A percentile compares a stretch with the other conserved stretches of the same genome.
These are phyloP conservation scores for Trametes cinnabarina DNA, from an alignment of 768 basidiomycete species.

Conservation along the genomic window DNA sequence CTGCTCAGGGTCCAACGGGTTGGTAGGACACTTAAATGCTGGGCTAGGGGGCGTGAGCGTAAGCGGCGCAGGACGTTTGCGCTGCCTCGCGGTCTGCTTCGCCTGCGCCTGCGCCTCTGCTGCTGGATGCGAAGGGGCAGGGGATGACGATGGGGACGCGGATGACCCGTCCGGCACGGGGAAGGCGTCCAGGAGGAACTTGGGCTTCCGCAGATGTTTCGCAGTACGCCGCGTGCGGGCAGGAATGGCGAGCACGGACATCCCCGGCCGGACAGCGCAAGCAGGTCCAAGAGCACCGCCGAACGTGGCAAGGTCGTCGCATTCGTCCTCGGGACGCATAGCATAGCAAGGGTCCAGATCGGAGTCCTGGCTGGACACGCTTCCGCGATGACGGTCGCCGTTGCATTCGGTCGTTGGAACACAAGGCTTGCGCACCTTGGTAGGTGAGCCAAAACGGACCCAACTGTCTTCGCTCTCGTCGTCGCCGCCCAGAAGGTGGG, in stretches of 20 bases:
- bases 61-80: constrained; percentile 44
- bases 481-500: constrained; percentile 51
- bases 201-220: constrained; percentile 38
- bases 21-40: constrained; percentile 31
- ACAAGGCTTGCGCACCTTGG: constrained; percentile 24
- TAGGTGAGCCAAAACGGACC: constrained; percentile 45
- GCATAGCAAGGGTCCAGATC: constrained; percentile 51
- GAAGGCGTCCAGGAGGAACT: constrained; percentile 34
- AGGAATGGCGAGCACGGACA: constrained; percentile 38
- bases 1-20: constrained; percentile 36
- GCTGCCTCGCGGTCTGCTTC: constrained; percentile 27
- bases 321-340: constrained; percentile 38
- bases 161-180: constrained; percentile 24
- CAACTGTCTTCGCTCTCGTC: constrained; percentile 31
- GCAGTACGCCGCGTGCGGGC: constrained; percentile 35
- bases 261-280: constrained; percentile 30
- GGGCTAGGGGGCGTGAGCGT: constrained; percentile 36
- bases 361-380: constrained; percentile 51
- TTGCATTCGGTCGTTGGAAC: constrained; percentile 6
- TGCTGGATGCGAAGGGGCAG: constrained; percentile 16
- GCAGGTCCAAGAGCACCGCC: constrained; percentile 28
- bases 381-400: constrained; percentile 40
- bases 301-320: constrained; percentile 37
- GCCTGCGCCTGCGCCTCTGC: constrained; percentile 1
- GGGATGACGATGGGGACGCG: constrained; percentile 12